A percentile compares a stretch with the other conserved stretches of the same genome.
These are phyloP conservation scores for Parathielavia hyrcaniae DNA, from an alignment of 495 filamentous ascomycete genomes.

Conservation along the genomic window DNA sequence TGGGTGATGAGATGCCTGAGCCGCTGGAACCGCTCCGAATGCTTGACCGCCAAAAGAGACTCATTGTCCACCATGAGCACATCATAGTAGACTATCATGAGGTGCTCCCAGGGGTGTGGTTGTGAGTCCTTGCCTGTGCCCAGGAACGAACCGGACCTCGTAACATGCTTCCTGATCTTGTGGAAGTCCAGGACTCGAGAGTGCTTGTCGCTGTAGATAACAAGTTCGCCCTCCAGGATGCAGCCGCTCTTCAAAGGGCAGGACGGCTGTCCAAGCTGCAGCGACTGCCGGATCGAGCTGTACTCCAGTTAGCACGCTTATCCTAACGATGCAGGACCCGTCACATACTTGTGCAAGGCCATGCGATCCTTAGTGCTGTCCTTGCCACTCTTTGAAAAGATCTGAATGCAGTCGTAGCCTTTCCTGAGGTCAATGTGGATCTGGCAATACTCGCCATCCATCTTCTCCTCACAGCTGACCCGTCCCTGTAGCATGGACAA, in stretches of 20 bases:
- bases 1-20: constrained; percentile 53
- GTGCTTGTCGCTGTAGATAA: constrained; percentile 64
- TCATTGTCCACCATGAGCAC: constrained; percentile 65
- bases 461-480: constrained; percentile 74
- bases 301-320: constrained; percentile 1
- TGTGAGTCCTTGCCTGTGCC: constrained; percentile 65
- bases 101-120: constrained; percentile 62
- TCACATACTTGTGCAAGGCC: constrained; percentile 50
- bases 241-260: constrained; percentile 57
- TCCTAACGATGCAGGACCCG: background rate
- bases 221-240: constrained; percentile 76
- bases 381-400: constrained; percentile 88
- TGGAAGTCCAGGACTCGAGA: constrained; percentile 61
- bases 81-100: constrained; percentile 83
- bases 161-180: constrained; percentile 73
- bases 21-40: constrained; percentile 54
- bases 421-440: constrained; percentile 70
- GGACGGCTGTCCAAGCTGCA: constrained; percentile 49
- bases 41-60: constrained; percentile 53
- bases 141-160: constrained; percentile 64
- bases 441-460: constrained; percentile 86
- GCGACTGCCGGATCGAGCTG: constrained; percentile 47
- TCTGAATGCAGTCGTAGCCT: constrained; percentile 51
- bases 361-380: constrained; percentile 69
- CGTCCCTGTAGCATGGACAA: constrained; percentile 51